Percentiles rank a stretch among this genome's conserved stretches.
These are phyloP conservation scores for Rusavskia elegans DNA, from an alignment of 495 filamentous ascomycete species.

Conservation along the genomic window DNA sequence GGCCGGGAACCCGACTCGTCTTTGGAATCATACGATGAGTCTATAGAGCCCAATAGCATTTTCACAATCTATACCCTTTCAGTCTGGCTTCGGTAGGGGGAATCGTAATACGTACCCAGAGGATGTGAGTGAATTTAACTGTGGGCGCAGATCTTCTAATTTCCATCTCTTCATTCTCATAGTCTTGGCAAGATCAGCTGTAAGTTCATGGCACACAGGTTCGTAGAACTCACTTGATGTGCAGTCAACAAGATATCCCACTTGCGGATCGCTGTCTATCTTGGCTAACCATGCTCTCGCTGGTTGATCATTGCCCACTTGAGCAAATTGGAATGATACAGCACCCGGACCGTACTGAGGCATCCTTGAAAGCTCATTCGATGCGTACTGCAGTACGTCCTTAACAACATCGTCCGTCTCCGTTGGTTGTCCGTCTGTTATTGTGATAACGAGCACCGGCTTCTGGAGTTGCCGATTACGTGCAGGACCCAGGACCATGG, in stretches of 20 bases:
- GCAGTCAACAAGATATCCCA: conserved; percentile 52
- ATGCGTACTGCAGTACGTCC: conserved; percentile 34
- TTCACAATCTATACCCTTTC: conserved; percentile 35
- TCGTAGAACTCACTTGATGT: conserved; percentile 46
- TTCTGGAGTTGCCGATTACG: conserved; percentile 36
- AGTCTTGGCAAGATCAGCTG: conserved; percentile 25
- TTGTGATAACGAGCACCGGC: conserved; percentile 52
- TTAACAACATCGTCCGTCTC: conserved; percentile 32
- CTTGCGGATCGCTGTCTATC: conserved; percentile 45
- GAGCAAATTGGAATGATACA: conserved; percentile 55
- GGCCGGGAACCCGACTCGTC: conserved; percentile 35
- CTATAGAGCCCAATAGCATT: conserved; percentile 55
- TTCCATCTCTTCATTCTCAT: conserved; percentile 49
- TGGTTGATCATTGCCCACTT: conserved; percentile 53
- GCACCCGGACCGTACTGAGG: conserved; percentile 32
- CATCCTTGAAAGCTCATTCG: conserved; percentile 26
- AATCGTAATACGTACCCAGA: conserved; percentile 33
- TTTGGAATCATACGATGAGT: conserved; percentile 47
- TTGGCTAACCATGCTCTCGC: conserved; percentile 46
- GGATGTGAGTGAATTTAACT: conserved; percentile 44
- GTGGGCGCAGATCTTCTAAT: conserved; percentile 39
- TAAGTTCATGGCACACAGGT: not conserved
- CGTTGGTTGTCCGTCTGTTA: conserved; percentile 53
- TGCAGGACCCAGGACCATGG: conserved; percentile 37
- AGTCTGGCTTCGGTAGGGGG: not conserved